A percentile compares a stretch with the other conserved stretches of the same genome.
These are phyloP conservation scores for Xylariaceae sp. DNA, from an alignment of 2,329 filamentous ascomycete species.

Conservation along the genomic window DNA sequence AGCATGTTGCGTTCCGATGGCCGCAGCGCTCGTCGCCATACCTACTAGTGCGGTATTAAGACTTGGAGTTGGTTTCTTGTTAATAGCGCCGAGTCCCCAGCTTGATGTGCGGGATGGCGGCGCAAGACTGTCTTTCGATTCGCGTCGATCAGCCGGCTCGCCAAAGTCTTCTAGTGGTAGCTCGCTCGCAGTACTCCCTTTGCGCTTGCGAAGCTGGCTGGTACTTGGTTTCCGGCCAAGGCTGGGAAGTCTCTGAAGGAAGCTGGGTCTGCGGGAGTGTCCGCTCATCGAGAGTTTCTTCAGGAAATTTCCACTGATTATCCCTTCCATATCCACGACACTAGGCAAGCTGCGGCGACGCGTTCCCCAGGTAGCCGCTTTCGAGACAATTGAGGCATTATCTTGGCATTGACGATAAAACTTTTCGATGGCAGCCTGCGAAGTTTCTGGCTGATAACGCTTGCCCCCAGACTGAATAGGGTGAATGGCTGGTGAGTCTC, in stretches of 20 bases:
- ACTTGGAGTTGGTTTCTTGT: constrained; percentile 58
- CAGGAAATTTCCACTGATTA: constrained; percentile 65
- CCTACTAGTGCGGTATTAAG: constrained; percentile 64
- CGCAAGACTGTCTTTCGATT: constrained; percentile 56
- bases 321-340: constrained; percentile 62
- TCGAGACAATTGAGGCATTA: constrained; percentile 64
- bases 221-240: constrained; percentile 58
- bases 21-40: constrained; percentile 60
- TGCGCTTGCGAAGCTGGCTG: constrained; percentile 53
- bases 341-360: constrained; percentile 69
- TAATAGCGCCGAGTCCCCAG: constrained; percentile 51
- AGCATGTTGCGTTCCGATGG: constrained; percentile 62
- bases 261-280: constrained; percentile 55
- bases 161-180: constrained; percentile 33
- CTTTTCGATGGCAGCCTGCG: constrained; percentile 59
- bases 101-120: constrained; percentile 58
- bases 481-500: constrained; percentile 53
- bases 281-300: constrained; percentile 65
- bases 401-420: constrained; percentile 60
- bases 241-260: constrained; percentile 58
- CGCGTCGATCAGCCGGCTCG: constrained; percentile 40
- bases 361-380: constrained; percentile 74
- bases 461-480: constrained; percentile 46
- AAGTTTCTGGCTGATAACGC: constrained; percentile 54
- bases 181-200: constrained; percentile 50